phyloP scores from a whole-genome alignment of 768 basidiomycete species.

The Tulasnella sp. region DNA sequence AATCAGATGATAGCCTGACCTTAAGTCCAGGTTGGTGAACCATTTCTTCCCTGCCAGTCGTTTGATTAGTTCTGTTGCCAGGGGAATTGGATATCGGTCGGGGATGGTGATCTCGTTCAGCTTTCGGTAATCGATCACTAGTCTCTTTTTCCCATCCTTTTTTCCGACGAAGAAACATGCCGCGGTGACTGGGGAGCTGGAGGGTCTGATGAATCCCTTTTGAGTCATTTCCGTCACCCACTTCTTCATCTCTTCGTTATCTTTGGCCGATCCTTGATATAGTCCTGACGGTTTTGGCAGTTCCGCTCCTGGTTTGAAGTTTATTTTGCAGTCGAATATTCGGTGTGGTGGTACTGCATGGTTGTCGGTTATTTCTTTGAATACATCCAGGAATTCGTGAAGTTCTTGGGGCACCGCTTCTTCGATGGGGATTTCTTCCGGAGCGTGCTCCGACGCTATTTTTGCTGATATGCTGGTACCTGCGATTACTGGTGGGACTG shows the following conservation, averaged over 20 bases:
- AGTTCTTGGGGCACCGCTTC: too few species aligned
- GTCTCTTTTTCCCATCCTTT: slow-evolving; percentile 24
- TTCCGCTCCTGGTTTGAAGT: not conserved
- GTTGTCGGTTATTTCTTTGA: not conserved
- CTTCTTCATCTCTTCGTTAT: slow-evolving; percentile 4
- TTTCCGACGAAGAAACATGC: slow-evolving; percentile 29
- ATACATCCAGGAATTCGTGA: too few species aligned
- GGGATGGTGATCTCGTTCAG: slow-evolving; percentile 24
- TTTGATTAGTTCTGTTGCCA: slow-evolving; percentile 22
- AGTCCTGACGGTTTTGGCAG: not conserved
- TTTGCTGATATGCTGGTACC: not conserved
- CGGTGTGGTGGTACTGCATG: not conserved
- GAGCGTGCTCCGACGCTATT: not conserved
- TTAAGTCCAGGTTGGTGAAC: slow-evolving; percentile 27
- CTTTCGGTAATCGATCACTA: slow-evolving; percentile 24
- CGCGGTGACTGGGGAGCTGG: slow-evolving; percentile 23
- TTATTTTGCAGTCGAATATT: not conserved
- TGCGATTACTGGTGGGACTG: not conserved
- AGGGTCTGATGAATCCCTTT: slow-evolving; percentile 24
- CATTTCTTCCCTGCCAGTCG: slow-evolving; percentile 19
- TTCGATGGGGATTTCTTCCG: too few species aligned
- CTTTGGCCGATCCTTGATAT: not conserved
- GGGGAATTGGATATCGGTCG: slow-evolving; percentile 23
- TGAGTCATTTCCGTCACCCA: slow-evolving; percentile 26
- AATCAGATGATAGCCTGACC: slow-evolving; percentile 25